A percentile compares a stretch with the other conserved stretches of the same genome.
Conservation (phyloP, 2,329 filamentous ascomycete genomes). For the Colletotrichum sp. region DNA sequence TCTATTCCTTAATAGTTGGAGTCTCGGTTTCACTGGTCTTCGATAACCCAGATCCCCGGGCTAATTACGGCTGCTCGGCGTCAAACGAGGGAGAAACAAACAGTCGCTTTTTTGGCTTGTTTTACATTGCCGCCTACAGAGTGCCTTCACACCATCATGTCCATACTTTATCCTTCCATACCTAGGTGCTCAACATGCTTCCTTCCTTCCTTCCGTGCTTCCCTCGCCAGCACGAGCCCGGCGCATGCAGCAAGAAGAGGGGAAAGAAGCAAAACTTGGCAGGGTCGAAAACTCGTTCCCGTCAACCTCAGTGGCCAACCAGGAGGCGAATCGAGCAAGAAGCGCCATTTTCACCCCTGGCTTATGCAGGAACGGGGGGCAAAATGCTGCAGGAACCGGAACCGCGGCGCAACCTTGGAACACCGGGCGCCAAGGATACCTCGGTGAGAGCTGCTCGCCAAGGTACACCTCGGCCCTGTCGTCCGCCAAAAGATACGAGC, state of each 20-base stretch:
- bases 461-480: background rate
- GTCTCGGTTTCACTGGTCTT: constrained; percentile 2
- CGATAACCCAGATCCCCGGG: background rate
- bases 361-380: constrained; percentile 20
- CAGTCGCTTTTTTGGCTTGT: background rate
- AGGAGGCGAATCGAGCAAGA: background rate
- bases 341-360: constrained; percentile 23
- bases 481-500: background rate
- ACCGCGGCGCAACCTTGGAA: constrained; percentile 13
- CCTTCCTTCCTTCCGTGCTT: background rate
- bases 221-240: background rate
- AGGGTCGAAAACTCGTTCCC: background rate
- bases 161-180: background rate
- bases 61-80: background rate
- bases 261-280: background rate
- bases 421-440: constrained; percentile 14
- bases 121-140: constrained; percentile 2
- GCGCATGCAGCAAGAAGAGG: constrained; percentile 2
- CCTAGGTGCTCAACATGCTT: background rate
- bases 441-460: background rate
- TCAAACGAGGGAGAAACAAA: constrained; percentile 17
- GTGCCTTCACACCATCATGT: background rate
- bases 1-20: background rate
- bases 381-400: constrained; percentile 22
- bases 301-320: background rate